Base-by-base conservation (phyloP, 805 yeast species). In the Starmerella sp. region DNA sequence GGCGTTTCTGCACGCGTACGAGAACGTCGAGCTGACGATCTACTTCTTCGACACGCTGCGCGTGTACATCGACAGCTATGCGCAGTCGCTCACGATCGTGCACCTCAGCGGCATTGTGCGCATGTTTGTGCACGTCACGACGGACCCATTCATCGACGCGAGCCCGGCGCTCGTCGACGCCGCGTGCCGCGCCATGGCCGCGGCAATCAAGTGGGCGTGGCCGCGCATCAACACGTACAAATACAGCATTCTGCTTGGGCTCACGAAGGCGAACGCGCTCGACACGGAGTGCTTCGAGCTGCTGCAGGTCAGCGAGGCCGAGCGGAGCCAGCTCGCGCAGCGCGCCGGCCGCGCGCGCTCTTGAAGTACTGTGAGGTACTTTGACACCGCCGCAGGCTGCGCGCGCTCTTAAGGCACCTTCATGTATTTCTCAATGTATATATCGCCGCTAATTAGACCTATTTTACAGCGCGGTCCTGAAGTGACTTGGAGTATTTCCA, bases 61-160 rank as follows among this genome's bases (percentile, higher is more conserved):
- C 4, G 13, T 8, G 30, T 52, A 66, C 15, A 37, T 64, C 9
- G 48, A 43, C 4, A 38, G n/a, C 13, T 6, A 43, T 13, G 48
- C 66, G 43, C 57, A 57, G 44, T 38, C 60, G 7, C 50, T 57
- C 10, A 52, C 63, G 1, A 57, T 61, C 5, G 61, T 58, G 15
- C 69, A 69, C 47, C 53, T 67, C 9, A 39, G 54, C 30, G 55
- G 53, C 4, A 43, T 69, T 15, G 59, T 65, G 3, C 45, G 39
- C 29, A 51, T 64, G 10, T 62, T 63, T 50, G 57, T 53, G n/a
- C 56, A 59, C 13, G 51, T 66, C 1, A 52, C 66, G 42, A 44
- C 61, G 22, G 71, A 69, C 54, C 71, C 72, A 44, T 69, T 66
- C 52, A 48, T 61, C 3, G 60, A 58, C 17, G 47, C 51, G 28